Base-by-base conservation (phyloP, 73 alveolate genomes). In the Effrenium voratum region DNA sequence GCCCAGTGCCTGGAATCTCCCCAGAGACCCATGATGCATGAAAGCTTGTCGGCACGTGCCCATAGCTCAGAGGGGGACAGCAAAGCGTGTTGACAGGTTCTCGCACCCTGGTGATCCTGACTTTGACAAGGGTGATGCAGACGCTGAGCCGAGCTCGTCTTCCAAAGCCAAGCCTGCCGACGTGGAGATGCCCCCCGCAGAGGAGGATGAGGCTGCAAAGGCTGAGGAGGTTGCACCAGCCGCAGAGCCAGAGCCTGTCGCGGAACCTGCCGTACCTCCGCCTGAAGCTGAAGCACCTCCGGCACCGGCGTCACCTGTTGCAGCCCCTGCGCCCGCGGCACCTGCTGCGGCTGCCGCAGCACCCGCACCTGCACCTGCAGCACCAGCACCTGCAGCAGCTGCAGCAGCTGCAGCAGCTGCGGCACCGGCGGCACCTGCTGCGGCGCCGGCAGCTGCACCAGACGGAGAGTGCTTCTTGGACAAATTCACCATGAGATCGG, bases 21-120 rank as follows among this genome's bases (percentile, higher is more conserved):
- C 8, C 63, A 52, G 63, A 52, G 63, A 52, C 63, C 19, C 19
- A 12, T 52, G 63, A 8, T 19, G 8, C 26, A 12, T 8, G 26
- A 52, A 52, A 52, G 19, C 26, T 52, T 19, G 19, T 12, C 26
- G 26, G 19, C 26, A 52, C 19, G 8, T 19, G 63, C 19, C 19
- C 19, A 52, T 52, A 19, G 63, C 8, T 52, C 19, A 19, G 8
- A 52, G 63, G 63, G 19, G 63, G 19, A 8, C 63, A 12, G 19
- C 26, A 8, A 52, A 52, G 63, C 63, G 82, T 22, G 45, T 36
- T 34, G 24, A 43, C 41, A 84, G 93, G 94, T 86, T 86, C 45
- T 86, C 94, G 32, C 94, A 86, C 73, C 94, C 94, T 0, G 94
- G 94, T 24, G 94, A 86, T 30, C 82, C 94, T n/a, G 94, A 86